A percentile compares a stretch with the other conserved stretches of the same genome.
Conservation (phyloP, 805 yeast genomes). For the Starmerella bacillaris region DNA sequence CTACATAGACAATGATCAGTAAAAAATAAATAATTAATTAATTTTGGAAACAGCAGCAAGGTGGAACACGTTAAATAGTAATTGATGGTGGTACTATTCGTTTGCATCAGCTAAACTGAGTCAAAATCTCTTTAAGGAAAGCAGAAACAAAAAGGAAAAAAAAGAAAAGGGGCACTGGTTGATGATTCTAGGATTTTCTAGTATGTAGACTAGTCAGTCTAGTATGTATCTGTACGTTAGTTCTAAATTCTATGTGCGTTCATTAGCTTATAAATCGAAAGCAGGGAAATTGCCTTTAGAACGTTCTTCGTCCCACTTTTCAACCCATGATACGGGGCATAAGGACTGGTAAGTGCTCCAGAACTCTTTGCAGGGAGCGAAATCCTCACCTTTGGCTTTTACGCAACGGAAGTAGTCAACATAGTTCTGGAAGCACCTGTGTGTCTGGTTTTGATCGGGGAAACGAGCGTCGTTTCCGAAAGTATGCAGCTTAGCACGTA, state of each 20-base stretch:
- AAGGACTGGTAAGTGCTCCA: constrained; percentile 71
- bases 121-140: too few species aligned
- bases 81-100: too few species aligned
- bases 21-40: too few species aligned
- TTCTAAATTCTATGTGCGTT: not conserved
- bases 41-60: too few species aligned
- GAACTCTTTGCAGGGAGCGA: constrained; percentile 92
- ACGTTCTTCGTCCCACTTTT: constrained; percentile 28
- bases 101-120: too few species aligned
- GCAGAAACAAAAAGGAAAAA: too few species aligned
- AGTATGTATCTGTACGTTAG: not conserved
- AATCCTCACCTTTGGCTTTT: constrained; percentile 92
- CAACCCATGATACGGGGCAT: constrained; percentile 26
- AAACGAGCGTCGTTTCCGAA: constrained; percentile 77
- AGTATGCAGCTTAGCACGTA: constrained; percentile 18
- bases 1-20: too few species aligned
- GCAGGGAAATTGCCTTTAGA: constrained; percentile 40
- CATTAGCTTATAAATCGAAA: constrained; percentile 11
- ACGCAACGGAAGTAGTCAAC: constrained; percentile 97
- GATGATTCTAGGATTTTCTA: too few species aligned
- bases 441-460: constrained; percentile 95
- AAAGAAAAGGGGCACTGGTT: too few species aligned
- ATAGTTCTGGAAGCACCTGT: constrained; percentile 96
- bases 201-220: too few species aligned
- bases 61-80: too few species aligned